phyloP scores from a whole-genome alignment of 164 flowering plant species.

The Piper longum region DNA sequence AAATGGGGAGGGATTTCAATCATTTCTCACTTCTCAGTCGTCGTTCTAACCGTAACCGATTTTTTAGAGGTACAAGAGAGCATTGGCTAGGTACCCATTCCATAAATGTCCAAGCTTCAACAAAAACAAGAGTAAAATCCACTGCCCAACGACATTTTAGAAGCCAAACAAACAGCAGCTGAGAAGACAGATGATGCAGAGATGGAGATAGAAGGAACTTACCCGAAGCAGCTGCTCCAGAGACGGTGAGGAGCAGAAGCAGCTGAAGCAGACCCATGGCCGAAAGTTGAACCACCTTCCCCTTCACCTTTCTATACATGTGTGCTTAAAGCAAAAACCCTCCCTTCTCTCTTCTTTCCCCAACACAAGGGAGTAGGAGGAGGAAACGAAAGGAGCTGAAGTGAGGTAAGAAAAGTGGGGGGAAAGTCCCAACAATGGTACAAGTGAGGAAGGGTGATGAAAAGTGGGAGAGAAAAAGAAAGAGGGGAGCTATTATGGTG shows the following conservation, averaged over 20 bases:
- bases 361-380: too few relatives aligned
- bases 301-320: not conserved
- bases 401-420: too few relatives aligned
- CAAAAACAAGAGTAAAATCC: not conserved
- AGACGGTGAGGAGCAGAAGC: not conserved
- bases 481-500: too few relatives aligned
- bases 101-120: not conserved
- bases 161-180: not conserved
- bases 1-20: not conserved
- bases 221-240: not conserved
- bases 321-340: too few relatives aligned
- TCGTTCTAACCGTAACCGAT: not conserved
- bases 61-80: not conserved
- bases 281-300: not conserved
- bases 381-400: too few relatives aligned
- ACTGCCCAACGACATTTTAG: not conserved
- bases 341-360: too few relatives aligned
- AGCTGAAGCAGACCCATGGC: not conserved
- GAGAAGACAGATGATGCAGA: not conserved
- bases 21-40: not conserved
- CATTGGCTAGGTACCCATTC: not conserved
- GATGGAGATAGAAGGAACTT: not conserved
- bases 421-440: too few relatives aligned
- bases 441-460: too few relatives aligned
- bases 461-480: too few relatives aligned